Evolutionary conservation across 805 yeast species (phyloP).

Genomic region (Sugiyamaella boreocaroliniensis): DNA sequence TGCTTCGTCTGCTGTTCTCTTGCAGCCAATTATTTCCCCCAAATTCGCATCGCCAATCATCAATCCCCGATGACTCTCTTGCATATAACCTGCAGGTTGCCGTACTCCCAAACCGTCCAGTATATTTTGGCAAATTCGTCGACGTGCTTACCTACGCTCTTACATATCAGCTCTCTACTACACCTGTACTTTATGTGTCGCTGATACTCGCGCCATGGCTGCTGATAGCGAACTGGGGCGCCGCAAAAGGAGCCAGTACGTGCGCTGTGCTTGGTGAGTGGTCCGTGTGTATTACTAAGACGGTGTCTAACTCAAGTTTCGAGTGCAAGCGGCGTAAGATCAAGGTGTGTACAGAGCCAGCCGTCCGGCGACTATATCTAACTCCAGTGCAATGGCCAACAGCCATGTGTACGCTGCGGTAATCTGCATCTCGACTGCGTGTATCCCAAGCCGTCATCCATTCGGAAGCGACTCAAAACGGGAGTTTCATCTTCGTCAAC

Average conservation of each 20-base stretch:
- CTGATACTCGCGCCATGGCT: neutral
- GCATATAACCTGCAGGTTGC: too few species aligned
- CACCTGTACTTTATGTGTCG: too few species aligned
- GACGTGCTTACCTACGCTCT: too few species aligned
- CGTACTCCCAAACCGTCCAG: too few species aligned
- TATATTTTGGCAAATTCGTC: too few species aligned
- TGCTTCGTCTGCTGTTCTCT: too few species aligned
- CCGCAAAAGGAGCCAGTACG: constrained; percentile 12
- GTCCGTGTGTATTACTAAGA: too few species aligned
- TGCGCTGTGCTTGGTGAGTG: constrained; percentile 11
- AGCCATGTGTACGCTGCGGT: constrained; percentile 20
- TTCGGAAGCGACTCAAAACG: neutral
- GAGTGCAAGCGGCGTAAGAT: constrained; percentile 24
- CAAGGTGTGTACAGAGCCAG: constrained; percentile 12
- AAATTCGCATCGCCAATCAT: too few species aligned
- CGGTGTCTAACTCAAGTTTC: constrained; percentile 6
- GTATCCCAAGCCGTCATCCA: constrained; percentile 12
- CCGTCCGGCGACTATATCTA: neutral
- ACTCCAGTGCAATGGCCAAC: constrained; percentile 20
- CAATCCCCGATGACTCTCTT: too few species aligned
- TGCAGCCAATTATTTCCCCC: too few species aligned
- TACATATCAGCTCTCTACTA: too few species aligned
- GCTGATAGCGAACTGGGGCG: neutral
- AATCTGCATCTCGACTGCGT: constrained; percentile 17
- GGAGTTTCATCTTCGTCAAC: too few species aligned